Conservation (phyloP, 2,329 filamentous ascomycete genomes). For the Aspergillus arachidicola region DNA sequence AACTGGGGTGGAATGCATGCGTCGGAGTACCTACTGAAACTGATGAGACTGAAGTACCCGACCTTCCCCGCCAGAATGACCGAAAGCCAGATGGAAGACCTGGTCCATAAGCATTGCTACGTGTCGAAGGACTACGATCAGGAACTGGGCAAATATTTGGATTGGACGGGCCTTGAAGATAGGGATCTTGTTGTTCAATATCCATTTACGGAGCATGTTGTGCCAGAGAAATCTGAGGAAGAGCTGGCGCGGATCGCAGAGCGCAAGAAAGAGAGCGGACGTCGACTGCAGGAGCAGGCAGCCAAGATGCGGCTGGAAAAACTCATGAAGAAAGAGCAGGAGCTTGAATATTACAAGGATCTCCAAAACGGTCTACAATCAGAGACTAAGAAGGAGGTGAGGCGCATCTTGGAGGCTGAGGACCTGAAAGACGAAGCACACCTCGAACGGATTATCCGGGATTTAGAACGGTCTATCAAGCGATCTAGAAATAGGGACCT, state of each 20-base stretch:
- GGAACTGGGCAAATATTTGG: constrained; percentile 76
- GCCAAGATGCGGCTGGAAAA: constrained; percentile 97
- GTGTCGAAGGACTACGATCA: constrained; percentile 79
- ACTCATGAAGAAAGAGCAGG: constrained; percentile 91
- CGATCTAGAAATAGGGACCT: constrained; percentile 92
- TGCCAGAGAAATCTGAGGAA: constrained; percentile 90
- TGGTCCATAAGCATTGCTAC: constrained; percentile 88
- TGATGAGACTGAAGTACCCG: constrained; percentile 89
- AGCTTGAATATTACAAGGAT: constrained; percentile 89
- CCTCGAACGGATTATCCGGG: constrained; percentile 80
- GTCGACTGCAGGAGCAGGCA: constrained; percentile 89
- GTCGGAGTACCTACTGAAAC: constrained; percentile 86
- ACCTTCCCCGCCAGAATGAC: constrained; percentile 85
- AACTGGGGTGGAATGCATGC: constrained; percentile 95
- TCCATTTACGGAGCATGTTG: constrained; percentile 86
- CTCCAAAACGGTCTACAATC: constrained; percentile 72
- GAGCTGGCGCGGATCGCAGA: constrained; percentile 89
- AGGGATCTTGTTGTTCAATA: constrained; percentile 88
- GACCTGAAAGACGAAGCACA: constrained; percentile 90
- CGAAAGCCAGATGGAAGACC: constrained; percentile 80
- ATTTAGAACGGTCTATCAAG: constrained; percentile 86
- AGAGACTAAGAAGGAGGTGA: constrained; percentile 87
- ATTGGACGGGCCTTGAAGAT: constrained; percentile 91
- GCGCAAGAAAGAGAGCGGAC: constrained; percentile 90
- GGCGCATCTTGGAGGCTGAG: constrained; percentile 81